These are phyloP conservation scores for Candida berthetii DNA, from an alignment of 805 yeast species.

Conservation along the genomic window DNA sequence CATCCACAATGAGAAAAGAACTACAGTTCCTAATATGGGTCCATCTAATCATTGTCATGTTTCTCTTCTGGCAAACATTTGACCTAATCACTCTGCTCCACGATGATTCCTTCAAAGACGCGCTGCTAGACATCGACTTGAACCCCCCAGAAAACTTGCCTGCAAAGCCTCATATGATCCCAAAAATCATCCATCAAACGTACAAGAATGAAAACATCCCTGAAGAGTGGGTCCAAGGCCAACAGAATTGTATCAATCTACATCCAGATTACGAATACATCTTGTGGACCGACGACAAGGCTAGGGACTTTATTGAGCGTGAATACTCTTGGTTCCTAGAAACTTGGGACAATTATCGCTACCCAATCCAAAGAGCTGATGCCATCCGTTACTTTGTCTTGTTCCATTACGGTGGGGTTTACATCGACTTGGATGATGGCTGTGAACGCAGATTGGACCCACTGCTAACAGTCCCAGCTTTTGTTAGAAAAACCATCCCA, in stretches of 20 bases:
- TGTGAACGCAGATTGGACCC: constrained; percentile 79
- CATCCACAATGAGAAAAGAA: constrained; percentile 53
- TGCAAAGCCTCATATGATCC: constrained; percentile 54
- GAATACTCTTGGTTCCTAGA: constrained; percentile 82
- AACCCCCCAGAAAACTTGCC: constrained; percentile 41
- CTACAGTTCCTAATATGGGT: constrained; percentile 52
- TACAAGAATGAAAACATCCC: constrained; percentile 79
- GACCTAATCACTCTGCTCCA: constrained; percentile 71
- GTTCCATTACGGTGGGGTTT: constrained; percentile 82
- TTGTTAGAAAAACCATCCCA: constrained; percentile 81
- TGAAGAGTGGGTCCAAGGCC: constrained; percentile 74
- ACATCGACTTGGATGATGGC: constrained; percentile 87
- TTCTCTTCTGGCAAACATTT: constrained; percentile 53
- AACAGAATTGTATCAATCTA: constrained; percentile 64
- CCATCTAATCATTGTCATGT: constrained; percentile 36
- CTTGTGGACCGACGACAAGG: constrained; percentile 85
- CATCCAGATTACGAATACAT: constrained; percentile 88
- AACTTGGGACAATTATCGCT: constrained; percentile 72
- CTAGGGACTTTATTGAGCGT: constrained; percentile 70
- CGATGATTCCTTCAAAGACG: constrained; percentile 65
- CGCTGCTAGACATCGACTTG: constrained; percentile 55
- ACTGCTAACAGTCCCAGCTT: constrained; percentile 73
- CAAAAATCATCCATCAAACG: constrained; percentile 91
- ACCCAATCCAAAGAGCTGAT: constrained; percentile 86
- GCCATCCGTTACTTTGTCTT: constrained; percentile 84